A percentile compares a stretch with the other conserved stretches of the same genome.
These are phyloP conservation scores for Curvularia sp. DNA, from an alignment of 2,329 filamentous ascomycete species.

Conservation along the genomic window DNA sequence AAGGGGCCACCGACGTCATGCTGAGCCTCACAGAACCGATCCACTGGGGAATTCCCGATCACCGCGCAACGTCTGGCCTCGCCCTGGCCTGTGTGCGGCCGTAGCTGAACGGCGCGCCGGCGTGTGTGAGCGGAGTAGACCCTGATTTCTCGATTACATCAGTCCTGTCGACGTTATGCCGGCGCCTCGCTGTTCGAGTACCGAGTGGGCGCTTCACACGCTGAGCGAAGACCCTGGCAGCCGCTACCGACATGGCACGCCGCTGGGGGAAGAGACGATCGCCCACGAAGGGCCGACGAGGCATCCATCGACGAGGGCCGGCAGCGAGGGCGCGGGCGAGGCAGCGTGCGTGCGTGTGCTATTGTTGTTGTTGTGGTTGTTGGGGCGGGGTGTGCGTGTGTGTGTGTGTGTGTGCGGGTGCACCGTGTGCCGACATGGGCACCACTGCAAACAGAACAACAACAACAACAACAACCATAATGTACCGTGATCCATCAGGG, in stretches of 20 bases:
- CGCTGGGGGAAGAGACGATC: no score
- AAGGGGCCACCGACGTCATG: conserved; percentile 28
- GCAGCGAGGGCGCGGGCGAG: not conserved
- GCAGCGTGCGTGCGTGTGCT: not conserved
- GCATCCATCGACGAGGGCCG: no score
- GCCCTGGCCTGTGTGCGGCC: conserved; percentile 6
- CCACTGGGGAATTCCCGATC: conserved; percentile 26
- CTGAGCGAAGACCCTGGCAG: conserved; percentile 10
- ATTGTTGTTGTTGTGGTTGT: not conserved
- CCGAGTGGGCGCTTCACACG: conserved; percentile 18
- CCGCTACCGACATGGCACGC: no score
- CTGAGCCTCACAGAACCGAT: conserved; percentile 17
- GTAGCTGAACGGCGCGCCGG: conserved; percentile 14
- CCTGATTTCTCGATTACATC: conserved; percentile 36
- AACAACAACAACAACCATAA: not conserved
- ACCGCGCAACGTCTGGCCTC: conserved; percentile 9
- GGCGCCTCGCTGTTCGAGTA: conserved; percentile 19
- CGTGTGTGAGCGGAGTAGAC: conserved; percentile 21
- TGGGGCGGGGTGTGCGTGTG: not conserved
- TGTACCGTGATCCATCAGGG: no score
- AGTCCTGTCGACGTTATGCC: conserved; percentile 27
- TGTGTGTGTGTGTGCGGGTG: not conserved
- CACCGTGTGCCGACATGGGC: not conserved
- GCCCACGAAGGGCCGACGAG: no score
- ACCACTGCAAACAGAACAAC: conserved; percentile 1